These are phyloP conservation scores for Buxus sempervirens DNA, from an alignment of 164 flowering plant species.

Conservation along the genomic window DNA sequence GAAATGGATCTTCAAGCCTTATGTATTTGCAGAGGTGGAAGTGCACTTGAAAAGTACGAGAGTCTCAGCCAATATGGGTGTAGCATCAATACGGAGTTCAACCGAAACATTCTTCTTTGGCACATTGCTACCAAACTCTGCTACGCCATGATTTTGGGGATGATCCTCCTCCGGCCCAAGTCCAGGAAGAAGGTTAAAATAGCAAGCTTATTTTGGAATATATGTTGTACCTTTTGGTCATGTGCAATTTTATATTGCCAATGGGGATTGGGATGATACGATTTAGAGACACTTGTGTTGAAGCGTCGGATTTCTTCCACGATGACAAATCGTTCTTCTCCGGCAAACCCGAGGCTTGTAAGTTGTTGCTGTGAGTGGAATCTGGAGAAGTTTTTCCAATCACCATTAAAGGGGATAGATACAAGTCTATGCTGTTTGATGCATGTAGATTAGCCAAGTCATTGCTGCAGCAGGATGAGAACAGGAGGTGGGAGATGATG, in stretches of 20 bases:
- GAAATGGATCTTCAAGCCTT: background rate
- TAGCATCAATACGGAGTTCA: background rate
- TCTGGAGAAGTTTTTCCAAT: conserved; percentile 17
- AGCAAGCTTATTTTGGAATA: conserved; percentile 22
- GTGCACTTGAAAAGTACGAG: background rate
- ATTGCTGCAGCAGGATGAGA: too few relatives aligned
- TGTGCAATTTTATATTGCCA: conserved; percentile 23
- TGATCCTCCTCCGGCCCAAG: too few relatives aligned
- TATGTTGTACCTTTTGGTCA: conserved; percentile 27
- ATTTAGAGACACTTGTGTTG: conserved; percentile 24
- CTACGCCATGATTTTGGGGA: too few relatives aligned
- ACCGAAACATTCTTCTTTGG: conserved; percentile 9
- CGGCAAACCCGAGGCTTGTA: conserved; percentile 10
- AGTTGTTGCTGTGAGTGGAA: conserved; percentile 15
- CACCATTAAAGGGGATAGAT: conserved; percentile 23
- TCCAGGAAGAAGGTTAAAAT: too few relatives aligned
- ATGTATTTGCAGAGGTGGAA: background rate
- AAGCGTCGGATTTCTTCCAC: conserved; percentile 18
- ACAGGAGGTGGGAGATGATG: too few relatives aligned
- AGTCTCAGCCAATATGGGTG: too few relatives aligned
- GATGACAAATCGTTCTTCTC: background rate
- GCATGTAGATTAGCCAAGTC: conserved; percentile 23
- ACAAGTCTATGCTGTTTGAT: conserved; percentile 24
- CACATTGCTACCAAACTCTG: conserved; percentile 18
- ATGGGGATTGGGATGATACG: conserved; percentile 24